phyloP scores from a whole-genome alignment of 192 early-diverging fungal genomes.

The Coemansia pectinata region DNA sequence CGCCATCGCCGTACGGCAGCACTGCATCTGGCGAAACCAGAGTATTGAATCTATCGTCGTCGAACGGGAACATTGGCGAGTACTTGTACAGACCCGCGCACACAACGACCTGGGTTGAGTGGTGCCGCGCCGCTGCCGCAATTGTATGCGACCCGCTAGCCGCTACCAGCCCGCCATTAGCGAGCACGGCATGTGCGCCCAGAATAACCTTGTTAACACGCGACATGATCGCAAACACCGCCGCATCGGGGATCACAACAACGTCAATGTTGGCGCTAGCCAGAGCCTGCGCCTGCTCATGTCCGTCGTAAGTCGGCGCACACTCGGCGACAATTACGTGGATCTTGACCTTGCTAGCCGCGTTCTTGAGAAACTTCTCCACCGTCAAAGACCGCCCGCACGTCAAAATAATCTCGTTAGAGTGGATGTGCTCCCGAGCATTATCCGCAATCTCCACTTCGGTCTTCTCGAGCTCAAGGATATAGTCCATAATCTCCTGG shows the following conservation, averaged over 20 bases:
- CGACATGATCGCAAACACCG: conserved; percentile 96
- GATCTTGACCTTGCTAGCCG: conserved; percentile 84
- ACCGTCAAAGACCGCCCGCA: conserved; percentile 86
- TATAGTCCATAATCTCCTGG: conserved; percentile 83
- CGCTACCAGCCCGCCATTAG: conserved; percentile 90
- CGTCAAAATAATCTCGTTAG: conserved; percentile 96
- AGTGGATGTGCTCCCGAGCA: conserved; percentile 91
- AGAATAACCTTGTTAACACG: conserved; percentile 97
- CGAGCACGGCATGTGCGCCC: conserved; percentile 88
- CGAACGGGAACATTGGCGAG: conserved; percentile 85
- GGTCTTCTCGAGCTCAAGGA: conserved; percentile 80
- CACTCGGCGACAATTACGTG: conserved; percentile 95
- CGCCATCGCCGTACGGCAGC: conserved; percentile 77
- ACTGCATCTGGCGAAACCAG: conserved; percentile 77
- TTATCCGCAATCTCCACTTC: conserved; percentile 78
- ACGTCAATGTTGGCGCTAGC: conserved; percentile 81
- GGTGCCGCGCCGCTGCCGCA: conserved; percentile 88
- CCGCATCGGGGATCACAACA: conserved; percentile 88
- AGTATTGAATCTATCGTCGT: conserved; percentile 81
- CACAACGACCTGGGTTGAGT: conserved; percentile 92
- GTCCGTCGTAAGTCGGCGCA: conserved; percentile 86
- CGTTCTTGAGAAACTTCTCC: conserved; percentile 79
- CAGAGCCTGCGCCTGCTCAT: conserved; percentile 77
- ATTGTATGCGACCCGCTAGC: conserved; percentile 77
- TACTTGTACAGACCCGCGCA: conserved; percentile 88